Base-by-base conservation (phyloP, 148 eudicot genomes). In the Amaranthus palmeri region DNA sequence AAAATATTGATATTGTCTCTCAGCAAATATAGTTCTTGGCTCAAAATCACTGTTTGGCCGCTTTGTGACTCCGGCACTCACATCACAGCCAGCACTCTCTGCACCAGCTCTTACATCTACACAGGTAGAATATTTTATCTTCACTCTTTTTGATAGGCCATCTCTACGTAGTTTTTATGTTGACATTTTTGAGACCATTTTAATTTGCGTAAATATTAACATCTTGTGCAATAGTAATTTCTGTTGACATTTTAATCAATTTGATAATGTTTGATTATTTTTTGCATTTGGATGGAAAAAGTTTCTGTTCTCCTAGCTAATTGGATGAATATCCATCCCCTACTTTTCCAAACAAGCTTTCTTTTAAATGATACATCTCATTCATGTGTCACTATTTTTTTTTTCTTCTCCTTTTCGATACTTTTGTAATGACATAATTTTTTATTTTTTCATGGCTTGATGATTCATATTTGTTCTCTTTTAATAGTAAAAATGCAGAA, bases 11-110 rank as follows among this genome's bases (percentile, higher is more conserved):
- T 55, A 49, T 75, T 65, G 17, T 17, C 74, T 70, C 86, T 65
- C 81, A 96, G 99, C 99, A 77, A 96, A 90, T 76, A 64, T 92
- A 69, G 85, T 92, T 8, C 69, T 86, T 72, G 93, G 93, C 17
- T 88, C 98, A 51, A 92, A 86, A 63, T 78, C 98, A 14, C 60
- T 95, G 56, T 60, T 96, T 81, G 93, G 91, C 66, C 89, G 93
- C 18, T 43, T 96, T 56, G 71, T 92, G 68, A 83, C 84, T 50
- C 74, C 80, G 52, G 42, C 77, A 54, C 84, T 83, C 49, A 64
- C 74, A 64, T n/a, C 73, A 70, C 80, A 74, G 17, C 71, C 70
- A 53, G 77, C 66, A 77, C 69, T 85, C 63, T 73, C 81, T 54
- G 80, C 76, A n/a, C 90, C 90, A 74, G 69, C 85, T 73, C 89